These are phyloP conservation scores for Boletus tomentosulus DNA, from an alignment of 768 basidiomycete species.

Conservation along the genomic window DNA sequence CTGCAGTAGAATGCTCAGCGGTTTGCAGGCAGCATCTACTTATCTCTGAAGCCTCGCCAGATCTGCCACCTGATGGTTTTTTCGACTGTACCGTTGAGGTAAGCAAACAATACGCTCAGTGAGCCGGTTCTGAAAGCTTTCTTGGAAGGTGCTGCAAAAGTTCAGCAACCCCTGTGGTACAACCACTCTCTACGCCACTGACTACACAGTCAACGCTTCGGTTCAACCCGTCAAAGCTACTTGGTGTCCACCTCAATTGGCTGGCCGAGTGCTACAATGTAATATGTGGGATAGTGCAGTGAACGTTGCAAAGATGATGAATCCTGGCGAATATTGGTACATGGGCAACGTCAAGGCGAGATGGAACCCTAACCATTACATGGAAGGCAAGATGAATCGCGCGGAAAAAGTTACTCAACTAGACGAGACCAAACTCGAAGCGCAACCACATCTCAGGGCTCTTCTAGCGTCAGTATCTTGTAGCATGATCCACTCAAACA, in stretches of 20 bases:
- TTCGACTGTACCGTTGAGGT: slow-evolving; percentile 67
- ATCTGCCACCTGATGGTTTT: slow-evolving; percentile 43
- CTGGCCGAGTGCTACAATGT: slow-evolving; percentile 45
- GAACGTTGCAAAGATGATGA: slow-evolving; percentile 39
- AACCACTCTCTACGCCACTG: slow-evolving; percentile 57
- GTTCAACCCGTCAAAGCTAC: slow-evolving; percentile 32
- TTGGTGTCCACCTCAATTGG: slow-evolving; percentile 48
- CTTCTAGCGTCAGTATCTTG: slow-evolving; percentile 46
- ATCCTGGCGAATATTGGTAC: slow-evolving; percentile 46
- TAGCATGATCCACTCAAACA: background rate
- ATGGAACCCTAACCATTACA: slow-evolving; percentile 33
- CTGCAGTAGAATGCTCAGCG: slow-evolving; percentile 10
- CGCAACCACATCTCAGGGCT: slow-evolving; percentile 38
- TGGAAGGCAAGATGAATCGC: slow-evolving; percentile 53
- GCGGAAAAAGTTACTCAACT: slow-evolving; percentile 41
- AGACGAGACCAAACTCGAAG: slow-evolving; percentile 36
- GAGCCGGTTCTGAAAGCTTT: background rate
- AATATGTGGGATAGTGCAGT: slow-evolving; percentile 57
- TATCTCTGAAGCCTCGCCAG: slow-evolving; percentile 47
- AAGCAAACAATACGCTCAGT: slow-evolving; percentile 4
- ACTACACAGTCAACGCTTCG: slow-evolving; percentile 49
- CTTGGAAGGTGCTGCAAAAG: slow-evolving; percentile 45
- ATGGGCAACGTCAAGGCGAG: slow-evolving; percentile 52
- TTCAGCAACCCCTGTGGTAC: slow-evolving; percentile 36
- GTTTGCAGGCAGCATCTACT: slow-evolving; percentile 40